phyloP scores from a whole-genome alignment of 257 asterid genomes.

The Jacaranda copaia region DNA sequence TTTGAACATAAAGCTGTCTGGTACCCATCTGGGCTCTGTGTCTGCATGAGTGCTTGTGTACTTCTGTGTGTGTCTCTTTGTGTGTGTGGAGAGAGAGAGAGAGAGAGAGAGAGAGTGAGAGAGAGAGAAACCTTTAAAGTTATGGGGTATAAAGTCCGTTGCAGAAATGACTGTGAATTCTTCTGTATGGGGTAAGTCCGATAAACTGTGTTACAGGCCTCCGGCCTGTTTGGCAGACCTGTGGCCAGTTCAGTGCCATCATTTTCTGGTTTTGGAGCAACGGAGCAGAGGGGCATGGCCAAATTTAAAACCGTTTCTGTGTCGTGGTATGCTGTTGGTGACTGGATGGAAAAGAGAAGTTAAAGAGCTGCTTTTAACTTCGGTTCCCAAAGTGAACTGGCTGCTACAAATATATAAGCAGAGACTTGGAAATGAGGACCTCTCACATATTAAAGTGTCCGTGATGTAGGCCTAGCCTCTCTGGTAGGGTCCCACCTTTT shows the following conservation, averaged over 20 bases:
- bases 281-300: conserved; percentile 61
- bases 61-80: too few relatives aligned
- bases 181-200: conserved; percentile 44
- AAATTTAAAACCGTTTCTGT: conserved; percentile 8
- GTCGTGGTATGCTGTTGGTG: conserved; percentile 38
- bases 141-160: conserved; percentile 56
- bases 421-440: conserved; percentile 35
- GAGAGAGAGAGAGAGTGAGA: conserved; percentile 17
- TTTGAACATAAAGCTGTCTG: background rate
- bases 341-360: conserved; percentile 32
- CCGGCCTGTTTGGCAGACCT: conserved; percentile 28
- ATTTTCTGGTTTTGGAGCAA: conserved; percentile 58
- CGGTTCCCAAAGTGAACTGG: conserved; percentile 48
- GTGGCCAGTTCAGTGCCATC: conserved; percentile 43
- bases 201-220: conserved; percentile 41
- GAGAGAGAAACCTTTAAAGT: conserved; percentile 62
- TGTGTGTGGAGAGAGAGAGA: background rate
- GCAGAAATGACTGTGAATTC: conserved; percentile 57
- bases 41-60: background rate
- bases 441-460: conserved; percentile 35
- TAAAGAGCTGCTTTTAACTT: conserved; percentile 40
- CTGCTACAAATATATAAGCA: conserved; percentile 48
- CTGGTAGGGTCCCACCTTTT: conserved; percentile 57
- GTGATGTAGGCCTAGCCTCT: conserved; percentile 50
- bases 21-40: background rate